Conservation (phyloP, 1,284 basidiomycete species). For the Cerioporus squamosus region DNA sequence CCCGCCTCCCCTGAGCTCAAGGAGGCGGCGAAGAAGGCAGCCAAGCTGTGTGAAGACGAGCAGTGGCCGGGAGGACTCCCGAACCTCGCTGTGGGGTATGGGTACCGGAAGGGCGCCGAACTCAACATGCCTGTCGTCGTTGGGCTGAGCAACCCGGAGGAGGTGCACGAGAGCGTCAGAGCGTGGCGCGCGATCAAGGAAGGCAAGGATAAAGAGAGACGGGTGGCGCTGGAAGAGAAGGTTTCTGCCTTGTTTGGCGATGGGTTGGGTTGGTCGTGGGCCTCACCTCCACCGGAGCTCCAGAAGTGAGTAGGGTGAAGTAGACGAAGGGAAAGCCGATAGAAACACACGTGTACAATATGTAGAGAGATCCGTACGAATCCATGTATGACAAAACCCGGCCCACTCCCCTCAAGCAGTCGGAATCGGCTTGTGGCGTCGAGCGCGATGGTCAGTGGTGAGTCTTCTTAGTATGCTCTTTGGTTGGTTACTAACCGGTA, state of each 20-base stretch:
- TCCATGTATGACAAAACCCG: too few species aligned
- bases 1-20: slow-evolving; percentile 69
- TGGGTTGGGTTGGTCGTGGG: slow-evolving; percentile 47
- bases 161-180: slow-evolving; percentile 76
- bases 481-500: too few species aligned
- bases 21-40: slow-evolving; percentile 45
- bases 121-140: slow-evolving; percentile 72
- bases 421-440: too few species aligned
- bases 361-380: too few species aligned
- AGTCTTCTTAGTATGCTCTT: too few species aligned
- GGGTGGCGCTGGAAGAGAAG: slow-evolving; percentile 52
- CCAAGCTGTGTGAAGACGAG: slow-evolving; percentile 27
- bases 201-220: slow-evolving; percentile 41
- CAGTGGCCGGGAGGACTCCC: slow-evolving; percentile 57
- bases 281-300: slow-evolving; percentile 45
- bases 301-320: neutral
- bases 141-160: slow-evolving; percentile 71
- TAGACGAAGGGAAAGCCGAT: neutral
- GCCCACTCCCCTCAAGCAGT: too few species aligned
- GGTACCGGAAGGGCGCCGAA: slow-evolving; percentile 54
- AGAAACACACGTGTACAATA: neutral
- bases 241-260: slow-evolving; percentile 49
- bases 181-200: slow-evolving; percentile 67
- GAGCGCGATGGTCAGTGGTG: too few species aligned
- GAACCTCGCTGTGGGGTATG: slow-evolving; percentile 76